Percentiles rank a stretch among this genome's conserved stretches.
phyloP scores from a whole-genome alignment of 2,329 filamentous ascomycete genomes.

The Daldinia sp. region DNA sequence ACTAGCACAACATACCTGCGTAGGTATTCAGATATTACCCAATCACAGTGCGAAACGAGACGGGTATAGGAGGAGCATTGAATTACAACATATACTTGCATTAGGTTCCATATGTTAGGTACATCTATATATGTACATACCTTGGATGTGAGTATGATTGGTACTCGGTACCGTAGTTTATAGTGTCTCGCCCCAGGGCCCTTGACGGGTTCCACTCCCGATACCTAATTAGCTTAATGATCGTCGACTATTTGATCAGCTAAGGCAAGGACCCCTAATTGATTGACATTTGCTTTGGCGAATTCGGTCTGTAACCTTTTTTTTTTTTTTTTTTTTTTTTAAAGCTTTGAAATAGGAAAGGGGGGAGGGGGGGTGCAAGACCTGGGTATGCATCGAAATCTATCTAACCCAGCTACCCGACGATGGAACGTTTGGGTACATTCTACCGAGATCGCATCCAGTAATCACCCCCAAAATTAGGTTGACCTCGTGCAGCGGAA shows the following conservation, averaged over 20 bases:
- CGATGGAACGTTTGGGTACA: background rate
- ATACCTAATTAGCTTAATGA: slow-evolving; percentile 20
- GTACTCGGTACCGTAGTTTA: slow-evolving; percentile 8
- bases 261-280: slow-evolving; percentile 17
- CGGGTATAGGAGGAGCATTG: background rate
- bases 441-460: slow-evolving; percentile 12
- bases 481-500: slow-evolving; percentile 6
- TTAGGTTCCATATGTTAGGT: background rate
- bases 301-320: slow-evolving; percentile 17
- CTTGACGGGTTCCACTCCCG: slow-evolving; percentile 20
- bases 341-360: background rate
- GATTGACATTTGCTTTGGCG: background rate
- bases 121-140: background rate
- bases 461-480: slow-evolving; percentile 6
- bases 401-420: too few species aligned
- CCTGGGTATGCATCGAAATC: background rate
- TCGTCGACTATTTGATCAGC: slow-evolving; percentile 22
- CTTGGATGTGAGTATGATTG: background rate
- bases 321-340: too few species aligned
- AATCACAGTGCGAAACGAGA: slow-evolving; percentile 11
- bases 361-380: background rate
- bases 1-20: background rate
- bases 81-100: background rate
- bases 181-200: slow-evolving; percentile 8
- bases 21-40: background rate